Evolutionary conservation across 768 basidiomycete species (phyloP), one percentile per base, ranked within the genome.

Genomic region (Lentinus brumalis): DNA sequence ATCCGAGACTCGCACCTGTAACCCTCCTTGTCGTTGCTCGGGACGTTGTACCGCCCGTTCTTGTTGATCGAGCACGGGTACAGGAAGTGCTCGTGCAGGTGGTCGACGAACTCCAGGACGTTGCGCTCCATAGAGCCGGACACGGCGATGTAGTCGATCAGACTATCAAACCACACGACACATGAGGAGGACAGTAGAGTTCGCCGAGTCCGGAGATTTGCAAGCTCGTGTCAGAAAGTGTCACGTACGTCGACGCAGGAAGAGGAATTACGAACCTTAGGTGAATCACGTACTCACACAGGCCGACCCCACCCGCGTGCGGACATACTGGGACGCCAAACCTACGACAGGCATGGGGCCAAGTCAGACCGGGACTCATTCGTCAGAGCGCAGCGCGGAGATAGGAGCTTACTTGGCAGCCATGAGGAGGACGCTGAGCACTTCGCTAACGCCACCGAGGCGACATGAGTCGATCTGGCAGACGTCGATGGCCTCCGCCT

Each of bases 381-480:
- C 11, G 39, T 21, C 4, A 16, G 26, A 26, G n/a, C 21, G 29
- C 47, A 29, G 18, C 6, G 4, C 40, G 41, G 30, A 53, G 39
- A 46, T 41, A 29, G 53, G 53, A 26, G 67, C 80, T 69, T 68
- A 88, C 88, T 95, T 94, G 63, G 92, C 88, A 9, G 92, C 86
- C 93, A 96, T 95, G 56, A 96, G 78, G 54, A 97, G 75, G 18
- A 96, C 92, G 46, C 86, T 87, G 42, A 97, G 77, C n/a, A 96
- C 90, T 78, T 96, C 95, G 69, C 89, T 95, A 32, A 98, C 94
- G 52, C 96, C 96, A 4, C 92, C 94, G 21, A 97, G 79, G 51
- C 96, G 86, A 76, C 96, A 97, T 21, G 92, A 92, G 76, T 98
- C 96, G 68, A 98, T 95, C 71, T 98, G 96, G 65, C 86, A 89